Evolutionary conservation across 192 early-diverging fungal species (phyloP), one percentile per base, ranked within the genome.

Genomic region (Coemansia interrupta): DNA sequence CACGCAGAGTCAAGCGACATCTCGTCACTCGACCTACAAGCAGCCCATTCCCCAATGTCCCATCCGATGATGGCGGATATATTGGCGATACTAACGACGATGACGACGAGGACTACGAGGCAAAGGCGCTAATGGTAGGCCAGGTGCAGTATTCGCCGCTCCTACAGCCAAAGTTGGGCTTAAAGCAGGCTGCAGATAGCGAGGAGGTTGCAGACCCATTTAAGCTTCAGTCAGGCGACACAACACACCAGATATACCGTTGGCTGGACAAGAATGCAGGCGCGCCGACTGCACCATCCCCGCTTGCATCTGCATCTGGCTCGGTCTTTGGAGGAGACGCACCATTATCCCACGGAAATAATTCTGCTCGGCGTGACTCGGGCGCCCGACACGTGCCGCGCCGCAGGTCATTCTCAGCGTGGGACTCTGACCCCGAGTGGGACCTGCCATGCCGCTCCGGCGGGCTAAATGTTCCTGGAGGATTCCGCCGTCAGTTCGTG

Each of bases 201-300:
- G 23, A 56, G 20, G 52, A 73, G 41, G 65, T 72, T 23, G 69
- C 51, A 41, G 74, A 82, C 39, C 72, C 77, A 18, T 72, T 85
- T 54, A 69, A 82, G 53, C 60, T 91, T 42, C 80, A 83, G 13
- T 86, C 87, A 18, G 92, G 89, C 40, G 87, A 90, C 60, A 87
- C 87, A 51, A 92, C 92, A 3, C 84, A 89, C 48, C 88, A 93
- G 68, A 89, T 97, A 56, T 97, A 97, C 76, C 89, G 93, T 71
- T 94, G 92, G 91, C 82, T 86, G 15, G 82, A 87, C 32, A 83
- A 87, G 47, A 66, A 85, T 32, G 44, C 54, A 10, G 49, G 29
- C 15, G 50, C 57, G 42, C 30, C 38, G 7, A 23, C 58, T 40
- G 47, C 48, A 30, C 24, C 36, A 9, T 43, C 48, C 29, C 43